Conservation (phyloP, 2,329 filamentous ascomycete species). For the Boeremia lycopersici region DNA sequence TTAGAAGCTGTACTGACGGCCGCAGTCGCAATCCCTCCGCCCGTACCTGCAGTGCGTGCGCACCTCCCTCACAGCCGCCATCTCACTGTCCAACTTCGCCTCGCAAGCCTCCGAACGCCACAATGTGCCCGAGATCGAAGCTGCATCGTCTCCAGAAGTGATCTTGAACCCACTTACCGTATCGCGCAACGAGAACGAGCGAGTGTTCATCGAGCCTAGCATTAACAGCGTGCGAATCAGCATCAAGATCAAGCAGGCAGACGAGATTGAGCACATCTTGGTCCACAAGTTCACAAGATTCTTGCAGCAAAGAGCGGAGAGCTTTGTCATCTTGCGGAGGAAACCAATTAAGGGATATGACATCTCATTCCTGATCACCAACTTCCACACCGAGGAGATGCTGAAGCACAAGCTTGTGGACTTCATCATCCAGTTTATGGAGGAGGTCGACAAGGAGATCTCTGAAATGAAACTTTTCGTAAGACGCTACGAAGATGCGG, state of each 20-base stretch:
- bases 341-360: constrained; percentile 99
- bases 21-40: constrained; percentile 90
- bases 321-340: constrained; percentile 93
- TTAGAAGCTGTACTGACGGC: constrained; percentile 31
- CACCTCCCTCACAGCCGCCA: constrained; percentile 88
- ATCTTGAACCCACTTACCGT: constrained; percentile 89
- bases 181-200: constrained; percentile 95
- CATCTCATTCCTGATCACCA: constrained; percentile 97
- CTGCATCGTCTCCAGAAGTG: constrained; percentile 88
- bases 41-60: constrained; percentile 97
- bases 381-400: constrained; percentile 99
- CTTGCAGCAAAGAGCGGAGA: constrained; percentile 92
- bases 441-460: constrained; percentile 99
- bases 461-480: constrained; percentile 99
- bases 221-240: constrained; percentile 97
- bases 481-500: constrained; percentile 49
- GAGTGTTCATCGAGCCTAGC: constrained; percentile 92
- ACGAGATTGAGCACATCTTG: constrained; percentile 97
- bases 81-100: constrained; percentile 95
- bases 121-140: constrained; percentile 98
- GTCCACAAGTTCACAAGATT: constrained; percentile 99
- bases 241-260: constrained; percentile 99
- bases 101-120: constrained; percentile 96
- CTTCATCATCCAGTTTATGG: constrained; percentile 99
- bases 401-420: constrained; percentile 98